Base-by-base conservation (phyloP, 805 yeast species). In the Cyberlindnera maritima region DNA sequence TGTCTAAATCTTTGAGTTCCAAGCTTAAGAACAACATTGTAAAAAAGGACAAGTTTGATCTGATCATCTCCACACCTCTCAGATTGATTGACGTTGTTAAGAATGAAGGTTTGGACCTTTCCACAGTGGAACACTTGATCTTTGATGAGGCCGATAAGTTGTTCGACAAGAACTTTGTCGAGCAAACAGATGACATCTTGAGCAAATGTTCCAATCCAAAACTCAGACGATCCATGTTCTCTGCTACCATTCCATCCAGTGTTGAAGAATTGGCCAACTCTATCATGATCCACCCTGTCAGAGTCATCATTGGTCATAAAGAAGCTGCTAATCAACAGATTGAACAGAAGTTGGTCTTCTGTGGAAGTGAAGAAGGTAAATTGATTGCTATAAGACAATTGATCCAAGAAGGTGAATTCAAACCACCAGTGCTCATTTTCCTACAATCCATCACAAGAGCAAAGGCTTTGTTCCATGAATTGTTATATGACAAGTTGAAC, bases 311-410 rank as follows among this genome's bases (percentile, higher is more conserved):
- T 57, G 97, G 97, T 11, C 91, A 83, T 59, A 91, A 91, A 61
- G 97, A 92, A 65, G 96, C 96, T 15, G 99, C 99, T 1, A 85
- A 89, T 50, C 66, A 76, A 9, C 79, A 81, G 41, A 90, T 92
- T 56, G 90, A 88, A 38, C 99, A 92, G 69, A 79, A 80, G 59
- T 69, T 94, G 35, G 77, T 86, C 1, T 92, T 79, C 63, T 86
- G 97, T 50, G 99, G 99, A 39, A 85, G 81, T 55, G 99, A 94
- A 67, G 89, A 88, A 58, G 99, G 99, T n/a, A 94, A 94, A 65
- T 70, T 94, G 20, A 72, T 94, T 26, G 98, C 96, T 0, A 81
- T 94, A 29, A 79, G 98, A 58, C 96, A 91, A 62, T 76, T 92
- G 81, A 77, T 91, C 38, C 84, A 81, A 61, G 75, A 80, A 44